A percentile compares a stretch with the other conserved stretches of the same genome.
Conservation (phyloP, 306 rosid genomes). For the Psophocarpus tetragonolobus region DNA sequence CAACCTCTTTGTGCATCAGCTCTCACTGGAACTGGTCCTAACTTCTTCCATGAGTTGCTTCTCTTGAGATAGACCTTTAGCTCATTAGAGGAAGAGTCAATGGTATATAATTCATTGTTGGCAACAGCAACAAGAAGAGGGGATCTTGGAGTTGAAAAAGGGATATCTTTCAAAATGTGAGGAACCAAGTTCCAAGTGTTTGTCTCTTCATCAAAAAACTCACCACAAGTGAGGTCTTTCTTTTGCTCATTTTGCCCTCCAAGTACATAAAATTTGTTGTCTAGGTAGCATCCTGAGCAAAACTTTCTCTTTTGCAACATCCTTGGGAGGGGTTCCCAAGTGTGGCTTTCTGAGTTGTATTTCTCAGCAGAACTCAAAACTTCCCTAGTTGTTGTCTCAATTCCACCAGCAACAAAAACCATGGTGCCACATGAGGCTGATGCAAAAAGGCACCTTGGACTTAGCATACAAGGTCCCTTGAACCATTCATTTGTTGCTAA, state of each 20-base stretch:
- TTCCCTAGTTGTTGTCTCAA: conserved; percentile 38
- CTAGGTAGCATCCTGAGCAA: conserved; percentile 80
- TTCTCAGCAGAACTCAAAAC: conserved; percentile 58
- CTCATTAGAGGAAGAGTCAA: conserved; percentile 59
- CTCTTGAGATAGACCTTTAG: conserved; percentile 63
- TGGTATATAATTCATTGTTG: conserved; percentile 61
- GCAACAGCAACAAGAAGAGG: conserved; percentile 80
- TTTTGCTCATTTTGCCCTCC: conserved; percentile 63
- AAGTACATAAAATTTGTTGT: conserved; percentile 62
- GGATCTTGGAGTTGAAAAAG: conserved; percentile 33
- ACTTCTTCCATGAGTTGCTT: conserved; percentile 63
- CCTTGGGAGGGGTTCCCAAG: conserved; percentile 65
- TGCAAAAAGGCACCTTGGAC: conserved; percentile 68
- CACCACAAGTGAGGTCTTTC: conserved; percentile 57
- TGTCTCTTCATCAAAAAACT: conserved; percentile 55
- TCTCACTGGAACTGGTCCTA: conserved; percentile 68
- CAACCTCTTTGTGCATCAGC: conserved; percentile 66
- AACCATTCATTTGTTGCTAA: conserved; percentile 60
- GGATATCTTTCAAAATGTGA: conserved; percentile 50
- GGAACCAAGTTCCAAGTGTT: conserved; percentile 69
- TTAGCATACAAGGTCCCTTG: conserved; percentile 67
- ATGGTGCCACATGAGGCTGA: conserved; percentile 57
- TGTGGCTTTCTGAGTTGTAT: conserved; percentile 51
- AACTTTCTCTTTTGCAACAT: conserved; percentile 53
- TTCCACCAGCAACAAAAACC: conserved; percentile 80